Conservation (phyloP, 331 rosid genomes). For the Ulmus americana region DNA sequence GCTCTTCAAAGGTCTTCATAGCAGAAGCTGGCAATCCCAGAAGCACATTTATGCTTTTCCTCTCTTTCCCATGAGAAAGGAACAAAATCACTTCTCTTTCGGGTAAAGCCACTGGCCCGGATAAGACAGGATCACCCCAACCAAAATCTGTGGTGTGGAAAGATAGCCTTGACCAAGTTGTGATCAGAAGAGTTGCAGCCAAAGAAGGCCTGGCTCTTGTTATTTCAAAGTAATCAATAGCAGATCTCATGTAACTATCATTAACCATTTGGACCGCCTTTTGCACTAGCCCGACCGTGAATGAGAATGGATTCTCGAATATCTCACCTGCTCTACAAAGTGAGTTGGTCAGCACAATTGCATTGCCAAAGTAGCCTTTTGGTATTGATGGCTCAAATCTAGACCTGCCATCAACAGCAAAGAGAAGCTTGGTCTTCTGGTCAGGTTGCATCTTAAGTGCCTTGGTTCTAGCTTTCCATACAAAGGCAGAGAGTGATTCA, state of each 20-base stretch:
- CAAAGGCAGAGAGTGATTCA: conserved; percentile 69
- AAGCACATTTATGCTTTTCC: conserved; percentile 58
- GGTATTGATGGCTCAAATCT: conserved; percentile 65
- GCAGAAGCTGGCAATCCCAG: conserved; percentile 86
- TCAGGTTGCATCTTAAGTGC: conserved; percentile 56
- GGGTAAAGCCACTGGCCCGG: conserved; percentile 80
- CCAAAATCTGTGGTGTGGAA: conserved; percentile 80
- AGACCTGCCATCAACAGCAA: conserved; percentile 70
- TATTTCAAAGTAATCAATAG: conserved; percentile 65
- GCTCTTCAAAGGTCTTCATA: conserved; percentile 53
- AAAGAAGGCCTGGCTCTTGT: conserved; percentile 72
- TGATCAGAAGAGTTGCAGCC: conserved; percentile 66
- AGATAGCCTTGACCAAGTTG: conserved; percentile 70
- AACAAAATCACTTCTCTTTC: conserved; percentile 63
- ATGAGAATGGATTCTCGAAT: conserved; percentile 45
- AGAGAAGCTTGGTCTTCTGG: conserved; percentile 65
- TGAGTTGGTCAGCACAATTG: conserved; percentile 59
- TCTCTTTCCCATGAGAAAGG: conserved; percentile 51
- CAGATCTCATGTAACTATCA: conserved; percentile 65
- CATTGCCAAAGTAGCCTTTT: conserved; percentile 66
- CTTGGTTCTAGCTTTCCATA: conserved; percentile 68
- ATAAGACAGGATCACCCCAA: conserved; percentile 74
- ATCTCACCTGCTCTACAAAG: conserved; percentile 50
- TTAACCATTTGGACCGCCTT: conserved; percentile 53
- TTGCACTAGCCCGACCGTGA: conserved; percentile 39